phyloP scores from a whole-genome alignment of 1,139 yeast genomes.

The Taiozyma onychis region DNA sequence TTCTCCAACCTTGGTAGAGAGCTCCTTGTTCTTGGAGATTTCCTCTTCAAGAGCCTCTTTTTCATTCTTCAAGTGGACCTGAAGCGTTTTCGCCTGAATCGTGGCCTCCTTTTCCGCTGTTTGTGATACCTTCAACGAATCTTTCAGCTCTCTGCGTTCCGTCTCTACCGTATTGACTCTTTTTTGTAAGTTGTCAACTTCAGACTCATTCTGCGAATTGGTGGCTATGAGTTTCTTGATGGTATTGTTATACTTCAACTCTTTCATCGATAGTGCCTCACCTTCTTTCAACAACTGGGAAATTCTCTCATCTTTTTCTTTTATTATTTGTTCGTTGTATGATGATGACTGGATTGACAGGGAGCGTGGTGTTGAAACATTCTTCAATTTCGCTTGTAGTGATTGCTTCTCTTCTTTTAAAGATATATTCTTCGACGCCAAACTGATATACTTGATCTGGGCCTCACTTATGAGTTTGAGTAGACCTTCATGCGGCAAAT shows the following conservation, averaged over 20 bases:
- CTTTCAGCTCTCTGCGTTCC: constrained; percentile 20
- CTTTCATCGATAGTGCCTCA: constrained; percentile 67
- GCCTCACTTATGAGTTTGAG: constrained; percentile 19
- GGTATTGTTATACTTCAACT: constrained; percentile 60
- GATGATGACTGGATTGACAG: constrained; percentile 7
- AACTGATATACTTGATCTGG: constrained; percentile 9
- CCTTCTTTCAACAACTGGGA: constrained; percentile 70
- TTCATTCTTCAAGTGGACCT: constrained; percentile 35
- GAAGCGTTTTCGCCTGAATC: constrained; percentile 24
- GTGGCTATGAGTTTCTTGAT: constrained; percentile 56
- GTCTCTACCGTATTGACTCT: constrained; percentile 32
- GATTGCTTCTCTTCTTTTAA: constrained; percentile 16
- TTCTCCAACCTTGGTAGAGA: constrained; percentile 36
- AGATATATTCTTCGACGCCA: constrained; percentile 13
- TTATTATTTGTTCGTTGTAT: constrained; percentile 11
- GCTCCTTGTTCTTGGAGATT: constrained; percentile 26
- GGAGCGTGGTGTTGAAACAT: constrained; percentile 4
- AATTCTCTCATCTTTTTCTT: constrained; percentile 30
- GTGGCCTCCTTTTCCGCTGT: constrained; percentile 25
- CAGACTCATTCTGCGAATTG: constrained; percentile 44
- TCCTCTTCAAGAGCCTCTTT: constrained; percentile 33
- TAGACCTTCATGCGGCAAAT: constrained; percentile 17
- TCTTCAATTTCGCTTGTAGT: constrained; percentile 13
- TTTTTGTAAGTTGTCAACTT: constrained; percentile 35
- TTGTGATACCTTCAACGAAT: constrained; percentile 12